Evolutionary conservation across 192 early-diverging fungal species (phyloP), one percentile per base, ranked within the genome.

Genomic region (Podila epicladia): DNA sequence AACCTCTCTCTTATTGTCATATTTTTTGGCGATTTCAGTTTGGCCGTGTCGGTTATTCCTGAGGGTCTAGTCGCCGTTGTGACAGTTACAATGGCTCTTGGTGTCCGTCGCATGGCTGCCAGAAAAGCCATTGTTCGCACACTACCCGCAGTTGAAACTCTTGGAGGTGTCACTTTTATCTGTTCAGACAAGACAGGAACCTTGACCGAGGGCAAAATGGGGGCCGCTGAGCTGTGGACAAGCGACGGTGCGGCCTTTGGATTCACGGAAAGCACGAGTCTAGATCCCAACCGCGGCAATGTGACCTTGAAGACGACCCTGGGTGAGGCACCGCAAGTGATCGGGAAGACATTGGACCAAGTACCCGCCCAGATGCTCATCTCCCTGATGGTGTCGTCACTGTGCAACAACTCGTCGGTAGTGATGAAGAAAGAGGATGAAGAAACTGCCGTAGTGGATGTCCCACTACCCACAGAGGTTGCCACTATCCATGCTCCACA

Each of bases 111-210:
- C 32, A 98, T 99, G 97, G 96, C 97, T 0, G 75, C 74, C 33
- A 88, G 90, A 51, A 90, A 96, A 72, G 96, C 96, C 20, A 96
- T 99, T 37, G 95, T 99, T 11, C 87, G 96, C 45, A 97, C 95
- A 45, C 85, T 98, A 12, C 94, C 96, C 1, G 94, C 97, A 0
- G 95, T 99, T 5, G 97, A 99, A 85, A 96, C 97, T 4, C 84
- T 99, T 8, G 97, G 97, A 28, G 94, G 95, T 60, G 96, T 99
- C 17, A 97, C 96, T 8, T 92, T 94, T 51, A 99, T 99, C 82
- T 99, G 97, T 82, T 99, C 97, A 9, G 97, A 99, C 83, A 99
- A 99, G 89, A 91, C 89, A 3, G 97, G 97, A 20, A 99, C 97
- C 0, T 82, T 99, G n/a, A 99, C 97, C 8, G 95, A 98, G 85